These are phyloP conservation scores for Leishmania gerbilli DNA, from an alignment of 208 protist genomes.

Conservation along the genomic window DNA sequence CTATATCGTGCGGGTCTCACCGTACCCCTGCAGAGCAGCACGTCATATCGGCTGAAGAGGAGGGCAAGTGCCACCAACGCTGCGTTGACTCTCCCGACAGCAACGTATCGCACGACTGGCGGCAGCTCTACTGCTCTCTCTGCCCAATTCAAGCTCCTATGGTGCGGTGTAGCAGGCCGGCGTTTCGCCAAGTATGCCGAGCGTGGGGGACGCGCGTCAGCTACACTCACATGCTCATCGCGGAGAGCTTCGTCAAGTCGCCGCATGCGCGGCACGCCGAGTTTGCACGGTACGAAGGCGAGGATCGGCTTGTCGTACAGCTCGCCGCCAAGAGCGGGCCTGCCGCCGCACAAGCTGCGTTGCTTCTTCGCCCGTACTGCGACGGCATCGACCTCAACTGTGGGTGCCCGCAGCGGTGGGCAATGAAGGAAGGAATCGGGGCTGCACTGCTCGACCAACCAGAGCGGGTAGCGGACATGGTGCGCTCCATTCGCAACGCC, in stretches of 20 bases:
- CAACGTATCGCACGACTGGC: conserved; percentile 8
- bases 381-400: conserved; percentile 94
- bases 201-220: conserved; percentile 76
- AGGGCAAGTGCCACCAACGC: neutral
- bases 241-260: conserved; percentile 79
- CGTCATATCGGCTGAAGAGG: neutral
- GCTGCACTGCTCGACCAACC: conserved; percentile 71
- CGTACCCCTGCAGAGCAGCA: neutral
- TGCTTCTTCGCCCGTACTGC: conserved; percentile 60
- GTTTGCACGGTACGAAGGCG: conserved; percentile 69
- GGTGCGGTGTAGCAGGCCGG: conserved; percentile 90
- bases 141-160: conserved; percentile 91
- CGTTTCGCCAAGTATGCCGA: conserved; percentile 81
- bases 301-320: conserved; percentile 84
- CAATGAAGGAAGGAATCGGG: conserved; percentile 81
- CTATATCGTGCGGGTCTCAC: neutral
- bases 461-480: conserved; percentile 80
- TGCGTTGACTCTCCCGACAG: neutral
- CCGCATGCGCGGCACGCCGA: conserved; percentile 75
- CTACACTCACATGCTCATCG: conserved; percentile 94
- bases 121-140: conserved; percentile 37
- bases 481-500: conserved; percentile 64
- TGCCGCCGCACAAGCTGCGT: conserved; percentile 54
- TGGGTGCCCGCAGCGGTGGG: conserved; percentile 93
- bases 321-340: conserved; percentile 74